Conservation (phyloP, 345 rosid species). For the Citrus maxima region DNA sequence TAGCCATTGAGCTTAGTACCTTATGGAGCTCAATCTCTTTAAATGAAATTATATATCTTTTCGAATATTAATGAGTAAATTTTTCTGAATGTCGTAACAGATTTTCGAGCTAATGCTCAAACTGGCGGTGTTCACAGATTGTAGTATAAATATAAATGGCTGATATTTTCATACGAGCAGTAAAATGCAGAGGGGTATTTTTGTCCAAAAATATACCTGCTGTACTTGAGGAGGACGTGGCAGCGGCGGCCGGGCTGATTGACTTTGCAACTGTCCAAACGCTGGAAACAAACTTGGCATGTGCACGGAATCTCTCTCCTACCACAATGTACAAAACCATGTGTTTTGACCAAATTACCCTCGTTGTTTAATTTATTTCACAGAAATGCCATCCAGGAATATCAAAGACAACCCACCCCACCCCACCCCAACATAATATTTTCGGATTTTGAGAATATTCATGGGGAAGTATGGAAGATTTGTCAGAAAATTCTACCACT, state of each 20-base stretch:
- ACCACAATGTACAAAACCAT: slow-evolving; percentile 13
- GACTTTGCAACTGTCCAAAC: slow-evolving; percentile 57
- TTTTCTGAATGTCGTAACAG: no score
- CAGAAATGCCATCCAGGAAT: neutral
- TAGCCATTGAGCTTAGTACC: accelerated
- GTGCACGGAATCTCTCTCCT: slow-evolving; percentile 65
- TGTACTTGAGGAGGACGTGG: slow-evolving; percentile 39
- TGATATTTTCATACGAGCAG: no score
- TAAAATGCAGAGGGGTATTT: neutral
- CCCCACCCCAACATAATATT: neutral
- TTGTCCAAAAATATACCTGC: slow-evolving; percentile 34
- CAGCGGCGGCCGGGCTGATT: slow-evolving; percentile 34
- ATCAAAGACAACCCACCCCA: neutral
- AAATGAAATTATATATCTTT: no score
- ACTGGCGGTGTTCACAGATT: no score
- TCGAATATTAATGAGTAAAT: no score
- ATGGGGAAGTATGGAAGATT: neutral
- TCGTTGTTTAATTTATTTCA: neutral
- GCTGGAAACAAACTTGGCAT: slow-evolving; percentile 59
- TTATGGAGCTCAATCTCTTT: no score
- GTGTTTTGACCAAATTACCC: slow-evolving; percentile 18
- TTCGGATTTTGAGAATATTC: neutral
- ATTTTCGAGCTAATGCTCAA: no score
- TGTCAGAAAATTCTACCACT: neutral
- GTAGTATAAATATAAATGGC: no score